Conservation (phyloP, 2,329 filamentous ascomycete genomes). For the Claviceps fusiformis region DNA sequence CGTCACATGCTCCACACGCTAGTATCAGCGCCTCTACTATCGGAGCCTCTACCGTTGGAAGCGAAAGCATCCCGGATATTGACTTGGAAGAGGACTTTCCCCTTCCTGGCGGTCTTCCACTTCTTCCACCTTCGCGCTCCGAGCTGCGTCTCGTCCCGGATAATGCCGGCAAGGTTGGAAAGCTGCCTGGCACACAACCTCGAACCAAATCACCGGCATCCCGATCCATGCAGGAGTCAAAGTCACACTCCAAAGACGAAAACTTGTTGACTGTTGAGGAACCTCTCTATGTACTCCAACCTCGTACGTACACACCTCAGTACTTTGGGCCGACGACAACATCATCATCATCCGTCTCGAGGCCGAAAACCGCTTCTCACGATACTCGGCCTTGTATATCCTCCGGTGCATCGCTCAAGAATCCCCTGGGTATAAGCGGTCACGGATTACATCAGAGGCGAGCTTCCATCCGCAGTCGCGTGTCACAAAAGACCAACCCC, state of each 20-base stretch:
- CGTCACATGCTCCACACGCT: background rate
- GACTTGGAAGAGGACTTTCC: conserved; percentile 12
- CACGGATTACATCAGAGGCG: conserved; percentile 16
- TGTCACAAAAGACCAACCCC: conserved; percentile 38
- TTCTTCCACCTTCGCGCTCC: conserved; percentile 9
- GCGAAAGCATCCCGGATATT: conserved; percentile 6
- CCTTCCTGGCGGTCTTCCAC: conserved; percentile 10
- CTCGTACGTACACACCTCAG: conserved; percentile 40
- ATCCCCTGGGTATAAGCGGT: conserved; percentile 1
- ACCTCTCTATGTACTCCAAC: conserved; percentile 40
- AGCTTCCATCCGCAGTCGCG: conserved; percentile 37
- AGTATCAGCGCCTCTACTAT: no score
- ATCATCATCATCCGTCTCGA: background rate
- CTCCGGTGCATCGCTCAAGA: background rate
- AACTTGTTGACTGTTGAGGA: conserved; percentile 16
- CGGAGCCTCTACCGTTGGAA: conserved; percentile 5
- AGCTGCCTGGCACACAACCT: background rate
- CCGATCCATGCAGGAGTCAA: background rate
- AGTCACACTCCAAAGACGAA: conserved; percentile 7
- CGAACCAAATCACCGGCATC: background rate
- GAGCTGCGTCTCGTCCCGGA: background rate
- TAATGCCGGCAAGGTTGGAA: background rate
- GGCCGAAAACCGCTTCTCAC: background rate
- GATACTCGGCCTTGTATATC: background rate
- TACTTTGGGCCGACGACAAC: background rate